Conservation (phyloP, 2,329 filamentous ascomycete genomes). For the Coniochaeta pulveracea region DNA sequence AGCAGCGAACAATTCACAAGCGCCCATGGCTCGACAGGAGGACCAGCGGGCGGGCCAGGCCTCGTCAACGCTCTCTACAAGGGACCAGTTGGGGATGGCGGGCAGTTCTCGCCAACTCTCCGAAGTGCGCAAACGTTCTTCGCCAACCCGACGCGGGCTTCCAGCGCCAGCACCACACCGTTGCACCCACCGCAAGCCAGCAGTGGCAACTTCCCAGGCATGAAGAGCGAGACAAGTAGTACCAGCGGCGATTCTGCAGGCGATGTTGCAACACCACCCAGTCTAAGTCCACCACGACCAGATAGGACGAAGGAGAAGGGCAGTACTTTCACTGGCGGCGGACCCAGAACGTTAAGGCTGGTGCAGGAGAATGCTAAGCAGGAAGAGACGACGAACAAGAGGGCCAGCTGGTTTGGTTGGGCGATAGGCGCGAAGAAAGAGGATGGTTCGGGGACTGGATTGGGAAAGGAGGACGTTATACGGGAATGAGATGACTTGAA, state of each 20-base stretch:
- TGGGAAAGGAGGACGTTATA: too few species aligned
- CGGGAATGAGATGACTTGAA: too few species aligned
- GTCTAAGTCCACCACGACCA: constrained; percentile 24
- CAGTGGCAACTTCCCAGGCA: constrained; percentile 60
- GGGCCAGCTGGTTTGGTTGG: constrained; percentile 57
- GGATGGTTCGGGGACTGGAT: too few species aligned
- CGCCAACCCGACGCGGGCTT: constrained; percentile 31
- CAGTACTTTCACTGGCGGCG: constrained; percentile 53
- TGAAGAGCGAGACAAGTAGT: constrained; percentile 53
- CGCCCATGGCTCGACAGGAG: constrained; percentile 10
- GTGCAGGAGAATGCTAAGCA: constrained; percentile 63
- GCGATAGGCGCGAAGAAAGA: constrained; percentile 42
- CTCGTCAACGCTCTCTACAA: constrained; percentile 88
- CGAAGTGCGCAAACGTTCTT: constrained; percentile 56
- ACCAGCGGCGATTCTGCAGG: constrained; percentile 52
- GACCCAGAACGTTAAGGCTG: constrained; percentile 74
- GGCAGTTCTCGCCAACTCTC: constrained; percentile 48
- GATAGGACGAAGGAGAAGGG: constrained; percentile 42
- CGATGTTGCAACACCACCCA: constrained; percentile 28
- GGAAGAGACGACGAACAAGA: constrained; percentile 38
- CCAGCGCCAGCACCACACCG: constrained; percentile 28
- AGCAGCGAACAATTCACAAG: constrained; percentile 51
- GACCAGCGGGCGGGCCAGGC: constrained; percentile 46
- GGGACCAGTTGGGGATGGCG: constrained; percentile 51
- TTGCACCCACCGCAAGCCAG: constrained; percentile 12